These are phyloP conservation scores for Annona cherimola DNA, from an alignment of 164 flowering plant genomes.

Conservation along the genomic window DNA sequence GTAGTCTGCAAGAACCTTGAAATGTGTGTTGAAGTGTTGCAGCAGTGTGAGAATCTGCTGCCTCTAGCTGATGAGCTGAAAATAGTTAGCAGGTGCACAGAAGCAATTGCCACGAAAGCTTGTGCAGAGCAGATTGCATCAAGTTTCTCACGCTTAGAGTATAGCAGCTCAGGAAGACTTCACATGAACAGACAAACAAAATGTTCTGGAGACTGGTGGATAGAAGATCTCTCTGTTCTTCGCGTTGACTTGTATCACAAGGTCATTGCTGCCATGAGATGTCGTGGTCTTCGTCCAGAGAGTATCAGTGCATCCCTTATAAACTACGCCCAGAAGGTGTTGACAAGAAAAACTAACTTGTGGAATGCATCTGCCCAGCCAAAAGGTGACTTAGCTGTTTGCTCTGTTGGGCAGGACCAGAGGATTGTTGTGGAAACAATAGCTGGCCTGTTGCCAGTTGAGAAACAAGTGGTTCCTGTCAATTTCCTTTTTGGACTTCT, in stretches of 20 bases:
- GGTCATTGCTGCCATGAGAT: conserved; percentile 78
- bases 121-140: conserved; percentile 91
- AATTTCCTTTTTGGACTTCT: conserved; percentile 71
- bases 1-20: conserved; percentile 71
- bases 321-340: conserved; percentile 70
- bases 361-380: conserved; percentile 47
- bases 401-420: conserved; percentile 37
- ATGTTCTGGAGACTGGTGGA: conserved; percentile 85
- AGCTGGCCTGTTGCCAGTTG: conserved; percentile 64
- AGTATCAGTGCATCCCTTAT: conserved; percentile 80
- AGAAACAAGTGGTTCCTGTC: conserved; percentile 60
- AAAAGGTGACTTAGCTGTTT: conserved; percentile 36
- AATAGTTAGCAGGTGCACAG: conserved; percentile 62
- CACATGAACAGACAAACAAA: conserved; percentile 66
- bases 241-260: conserved; percentile 69
- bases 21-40: conserved; percentile 68
- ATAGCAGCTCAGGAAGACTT: conserved; percentile 86
- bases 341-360: conserved; percentile 54
- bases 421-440: conserved; percentile 69
- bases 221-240: conserved; percentile 76
- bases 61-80: conserved; percentile 89
- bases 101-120: conserved; percentile 86
- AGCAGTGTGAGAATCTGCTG: conserved; percentile 68
- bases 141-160: conserved; percentile 78
- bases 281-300: conserved; percentile 83